A percentile compares a stretch with the other conserved stretches of the same genome.
Conservation (phyloP, 75 land plant species). For the Selaginella tamariscina region DNA sequence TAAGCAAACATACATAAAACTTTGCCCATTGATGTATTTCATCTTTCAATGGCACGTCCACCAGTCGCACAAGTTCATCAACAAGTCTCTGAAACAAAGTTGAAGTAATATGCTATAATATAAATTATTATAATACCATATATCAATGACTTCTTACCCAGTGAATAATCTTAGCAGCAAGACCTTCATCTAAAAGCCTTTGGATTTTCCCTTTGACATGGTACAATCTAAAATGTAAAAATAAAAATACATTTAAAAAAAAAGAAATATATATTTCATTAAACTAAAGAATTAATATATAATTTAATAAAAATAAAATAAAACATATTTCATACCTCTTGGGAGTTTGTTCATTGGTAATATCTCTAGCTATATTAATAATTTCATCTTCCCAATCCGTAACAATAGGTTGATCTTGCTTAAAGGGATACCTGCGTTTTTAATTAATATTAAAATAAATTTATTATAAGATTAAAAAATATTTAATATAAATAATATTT, state of each 20-base stretch:
- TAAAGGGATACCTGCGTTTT: slow-evolving; percentile 90
- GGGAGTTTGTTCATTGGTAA: slow-evolving; percentile 90
- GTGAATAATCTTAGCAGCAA: background rate
- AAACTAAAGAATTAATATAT: background rate
- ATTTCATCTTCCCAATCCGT: slow-evolving; percentile 94
- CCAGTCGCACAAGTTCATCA: background rate
- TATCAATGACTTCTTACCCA: background rate
- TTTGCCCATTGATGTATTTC: background rate
- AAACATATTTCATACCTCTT: slow-evolving; percentile 83
- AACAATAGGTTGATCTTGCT: slow-evolving; percentile 50
- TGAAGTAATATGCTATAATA: too few relatives aligned
- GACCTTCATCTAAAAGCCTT: background rate
- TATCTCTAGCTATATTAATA: slow-evolving; percentile 77
- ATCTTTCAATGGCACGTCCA: background rate
- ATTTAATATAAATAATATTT: background rate
- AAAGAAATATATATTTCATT: background rate
- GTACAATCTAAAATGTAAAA: background rate
- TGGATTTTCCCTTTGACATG: background rate
- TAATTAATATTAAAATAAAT: background rate
- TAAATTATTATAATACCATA: too few relatives aligned
- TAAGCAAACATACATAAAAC: slow-evolving; percentile 2
- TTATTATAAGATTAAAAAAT: background rate
- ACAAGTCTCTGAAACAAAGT: background rate
- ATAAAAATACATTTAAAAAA: too few relatives aligned
- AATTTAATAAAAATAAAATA: background rate